These are phyloP conservation scores for Caryopteris hybrid DNA, from an alignment of 305 asterid species.

Conservation along the genomic window DNA sequence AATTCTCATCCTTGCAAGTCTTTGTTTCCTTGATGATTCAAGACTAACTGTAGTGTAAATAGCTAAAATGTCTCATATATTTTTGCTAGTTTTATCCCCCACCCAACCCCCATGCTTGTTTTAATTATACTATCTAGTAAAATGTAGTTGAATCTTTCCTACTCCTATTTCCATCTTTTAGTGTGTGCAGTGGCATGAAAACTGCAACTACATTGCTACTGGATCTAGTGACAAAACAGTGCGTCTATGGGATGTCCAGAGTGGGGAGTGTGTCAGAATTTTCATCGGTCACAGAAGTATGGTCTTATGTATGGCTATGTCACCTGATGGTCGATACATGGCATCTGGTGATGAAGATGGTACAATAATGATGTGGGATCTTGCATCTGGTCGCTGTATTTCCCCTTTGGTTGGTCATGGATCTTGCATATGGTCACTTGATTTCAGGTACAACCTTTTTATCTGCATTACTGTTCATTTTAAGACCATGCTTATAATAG, in stretches of 20 bases:
- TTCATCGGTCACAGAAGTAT: slow-evolving; percentile 93
- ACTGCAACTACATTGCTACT: slow-evolving; percentile 93
- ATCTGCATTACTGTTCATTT: background rate
- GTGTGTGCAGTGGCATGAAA: slow-evolving; percentile 96
- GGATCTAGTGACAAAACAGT: slow-evolving; percentile 98
- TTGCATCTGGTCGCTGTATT: slow-evolving; percentile 86
- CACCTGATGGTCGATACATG: slow-evolving; percentile 96
- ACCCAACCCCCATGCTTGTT: too few species aligned
- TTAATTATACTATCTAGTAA: too few species aligned
- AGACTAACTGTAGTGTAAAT: too few species aligned
- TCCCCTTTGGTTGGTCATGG: slow-evolving; percentile 89
- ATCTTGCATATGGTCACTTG: slow-evolving; percentile 91
- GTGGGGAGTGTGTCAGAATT: slow-evolving; percentile 90
- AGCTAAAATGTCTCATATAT: too few species aligned
- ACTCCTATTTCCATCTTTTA: slow-evolving; percentile 23
- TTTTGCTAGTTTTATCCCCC: too few species aligned
- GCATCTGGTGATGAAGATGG: slow-evolving; percentile 99
- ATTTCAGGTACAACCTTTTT: slow-evolving; percentile 61
- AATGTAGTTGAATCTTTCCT: background rate
- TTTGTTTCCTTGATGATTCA: too few species aligned
- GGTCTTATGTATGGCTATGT: slow-evolving; percentile 82
- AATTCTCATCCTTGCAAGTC: too few species aligned
- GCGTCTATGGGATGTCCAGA: slow-evolving; percentile 95
- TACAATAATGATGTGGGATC: slow-evolving; percentile 97
- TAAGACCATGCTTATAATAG: background rate